phyloP scores from a whole-genome alignment of 208 protist species.

The Trypanosoma avium region DNA sequence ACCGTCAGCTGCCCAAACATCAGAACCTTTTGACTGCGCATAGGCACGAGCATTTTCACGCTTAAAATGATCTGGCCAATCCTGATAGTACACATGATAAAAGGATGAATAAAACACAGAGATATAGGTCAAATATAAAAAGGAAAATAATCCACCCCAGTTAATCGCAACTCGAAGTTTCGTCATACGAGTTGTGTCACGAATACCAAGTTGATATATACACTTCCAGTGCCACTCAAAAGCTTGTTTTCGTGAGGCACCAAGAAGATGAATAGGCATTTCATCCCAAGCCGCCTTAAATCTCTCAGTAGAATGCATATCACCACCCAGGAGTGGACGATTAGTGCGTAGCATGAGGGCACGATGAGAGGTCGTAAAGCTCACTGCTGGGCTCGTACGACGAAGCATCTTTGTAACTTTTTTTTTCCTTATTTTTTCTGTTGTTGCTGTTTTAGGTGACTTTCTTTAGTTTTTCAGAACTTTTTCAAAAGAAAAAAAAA shows the following conservation, averaged over 20 bases:
- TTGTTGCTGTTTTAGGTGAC: neutral
- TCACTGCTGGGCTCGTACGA: constrained; percentile 73
- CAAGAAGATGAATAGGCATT: constrained; percentile 69
- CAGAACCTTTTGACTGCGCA: constrained; percentile 62
- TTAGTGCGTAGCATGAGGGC: constrained; percentile 68
- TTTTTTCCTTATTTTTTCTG: constrained; percentile 11
- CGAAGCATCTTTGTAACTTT: constrained; percentile 50
- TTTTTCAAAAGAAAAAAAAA: neutral
- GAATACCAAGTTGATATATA: constrained; percentile 80
- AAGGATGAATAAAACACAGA: constrained; percentile 70
- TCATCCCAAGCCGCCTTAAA: constrained; percentile 88
- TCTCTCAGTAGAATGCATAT: constrained; percentile 81
- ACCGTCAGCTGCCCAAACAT: constrained; percentile 83
- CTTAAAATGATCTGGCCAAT: constrained; percentile 83
- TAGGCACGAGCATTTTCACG: constrained; percentile 78
- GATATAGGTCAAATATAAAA: constrained; percentile 75
- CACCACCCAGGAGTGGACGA: constrained; percentile 63
- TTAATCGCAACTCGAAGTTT: constrained; percentile 73
- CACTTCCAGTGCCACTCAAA: constrained; percentile 83
- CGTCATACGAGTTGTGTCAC: constrained; percentile 64
- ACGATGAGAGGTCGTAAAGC: constrained; percentile 76
- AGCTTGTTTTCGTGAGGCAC: constrained; percentile 56
- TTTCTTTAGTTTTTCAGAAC: neutral
- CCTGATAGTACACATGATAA: constrained; percentile 73
- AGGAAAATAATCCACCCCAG: constrained; percentile 61